Evolutionary conservation across 495 filamentous ascomycete species (phyloP), one percentile per base, ranked within the genome.

Genomic region (Tuber melanosporum): DNA sequence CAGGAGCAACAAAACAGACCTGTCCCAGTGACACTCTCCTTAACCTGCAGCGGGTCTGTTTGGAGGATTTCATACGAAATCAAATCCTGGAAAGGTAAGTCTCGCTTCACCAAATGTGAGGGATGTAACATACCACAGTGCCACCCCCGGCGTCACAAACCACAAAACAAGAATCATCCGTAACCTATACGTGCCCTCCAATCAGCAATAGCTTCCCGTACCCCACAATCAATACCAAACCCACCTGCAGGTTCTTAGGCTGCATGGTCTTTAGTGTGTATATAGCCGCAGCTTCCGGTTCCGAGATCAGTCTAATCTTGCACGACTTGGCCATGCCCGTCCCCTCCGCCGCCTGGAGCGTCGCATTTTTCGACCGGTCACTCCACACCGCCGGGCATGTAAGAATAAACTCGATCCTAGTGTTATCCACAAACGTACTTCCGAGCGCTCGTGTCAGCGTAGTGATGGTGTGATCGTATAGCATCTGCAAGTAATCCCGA

Each of bases 241-340:
- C 71, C 45, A 79, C 82, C 62, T 86, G 88, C 45, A 90, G 85
- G 71, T 87, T 87, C 78, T 89, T 92, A 41, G 88, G 91, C 84
- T 90, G 88, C 79, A 90, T 90, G 14, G 88, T 88, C 75, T 90
- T 89, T 2, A 94, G 85, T 0, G 91, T 91, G 78, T 92, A 92
- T 4, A 93, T 87, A 0, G 92, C 92, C 2, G 92, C 92, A 12
- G 91, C 92, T 83, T 94, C 92, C 1, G 92, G 91, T 84, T 93
- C 91, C 62, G 89, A 91, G 47, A 94, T 91, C 81, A 93, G 57
- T 83, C 19, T 84, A 81, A 74, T 83, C 22, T 80, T 80, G 43
- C 77, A 80, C 2, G 78, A 80, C 73, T 72, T 80, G 12, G 52
- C 81, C 82, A 77, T 79, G 49, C 88, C 91, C 90, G 22, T 91